Conservation (phyloP, 306 rosid species). For the Gillenia trifoliata region DNA sequence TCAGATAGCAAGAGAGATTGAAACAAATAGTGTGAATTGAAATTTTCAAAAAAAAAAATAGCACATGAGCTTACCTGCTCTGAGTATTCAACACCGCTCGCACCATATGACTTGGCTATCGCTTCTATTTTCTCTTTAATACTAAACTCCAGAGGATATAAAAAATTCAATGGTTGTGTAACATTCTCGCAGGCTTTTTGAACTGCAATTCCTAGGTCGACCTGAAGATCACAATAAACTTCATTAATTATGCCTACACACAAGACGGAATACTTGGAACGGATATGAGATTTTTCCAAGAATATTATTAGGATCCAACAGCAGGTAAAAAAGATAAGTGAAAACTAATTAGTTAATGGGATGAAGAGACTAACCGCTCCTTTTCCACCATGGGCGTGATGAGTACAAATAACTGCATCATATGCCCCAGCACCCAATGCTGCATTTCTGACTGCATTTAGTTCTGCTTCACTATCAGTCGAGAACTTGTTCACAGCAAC, state of each 20-base stretch:
- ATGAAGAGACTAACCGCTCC: slow-evolving; percentile 76
- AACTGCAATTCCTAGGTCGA: slow-evolving; percentile 86
- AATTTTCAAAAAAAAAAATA: not conserved
- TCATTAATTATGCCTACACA: slow-evolving; percentile 4
- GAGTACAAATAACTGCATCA: slow-evolving; percentile 84
- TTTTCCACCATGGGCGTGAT: slow-evolving; percentile 96
- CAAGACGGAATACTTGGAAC: not conserved
- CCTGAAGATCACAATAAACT: slow-evolving; percentile 44
- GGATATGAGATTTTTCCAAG: not conserved
- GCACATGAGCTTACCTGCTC: slow-evolving; percentile 59
- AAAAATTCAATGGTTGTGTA: slow-evolving; percentile 64
- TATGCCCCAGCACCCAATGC: slow-evolving; percentile 85
- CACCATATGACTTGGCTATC: slow-evolving; percentile 93
- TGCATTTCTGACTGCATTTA: slow-evolving; percentile 60
- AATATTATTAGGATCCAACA: not conserved
- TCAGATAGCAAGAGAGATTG: not conserved
- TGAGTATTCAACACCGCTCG: slow-evolving; percentile 77
- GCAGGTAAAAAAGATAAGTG: not conserved
- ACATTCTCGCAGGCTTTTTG: slow-evolving; percentile 86
- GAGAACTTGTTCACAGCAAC: slow-evolving; percentile 90
- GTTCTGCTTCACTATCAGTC: slow-evolving; percentile 85
- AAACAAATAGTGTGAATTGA: not conserved
- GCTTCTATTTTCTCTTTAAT: slow-evolving; percentile 91
- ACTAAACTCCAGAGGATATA: slow-evolving; percentile 68
- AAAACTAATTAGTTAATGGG: not conserved